These are phyloP conservation scores for Geoglossum cookeanum DNA, from an alignment of 2,329 filamentous ascomycete genomes.

Conservation along the genomic window DNA sequence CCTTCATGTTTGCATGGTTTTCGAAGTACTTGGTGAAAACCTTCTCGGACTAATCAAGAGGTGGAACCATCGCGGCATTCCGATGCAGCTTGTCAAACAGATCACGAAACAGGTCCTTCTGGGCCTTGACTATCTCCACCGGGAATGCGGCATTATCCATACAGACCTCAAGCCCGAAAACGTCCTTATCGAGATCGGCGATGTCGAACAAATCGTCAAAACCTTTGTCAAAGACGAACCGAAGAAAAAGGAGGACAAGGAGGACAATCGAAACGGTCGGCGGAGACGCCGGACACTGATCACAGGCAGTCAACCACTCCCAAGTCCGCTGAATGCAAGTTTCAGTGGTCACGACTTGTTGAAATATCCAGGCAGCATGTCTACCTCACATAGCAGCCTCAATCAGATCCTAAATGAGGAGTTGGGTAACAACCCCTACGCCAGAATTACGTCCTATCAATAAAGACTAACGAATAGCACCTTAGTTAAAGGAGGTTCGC, in stretches of 20 bases:
- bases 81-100: slow-evolving; percentile 91
- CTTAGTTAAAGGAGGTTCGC: neutral
- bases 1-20: slow-evolving; percentile 97
- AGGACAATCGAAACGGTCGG: slow-evolving; percentile 80
- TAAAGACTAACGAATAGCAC: slow-evolving; percentile 32
- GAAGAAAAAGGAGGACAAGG: slow-evolving; percentile 45
- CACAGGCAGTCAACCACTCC: slow-evolving; percentile 88
- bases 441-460: slow-evolving; percentile 24
- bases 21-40: slow-evolving; percentile 93
- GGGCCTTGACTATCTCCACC: slow-evolving; percentile 86
- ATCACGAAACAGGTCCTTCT: slow-evolving; percentile 96
- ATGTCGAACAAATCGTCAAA: slow-evolving; percentile 96
- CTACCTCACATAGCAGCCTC: slow-evolving; percentile 53
- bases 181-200: slow-evolving; percentile 94
- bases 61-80: slow-evolving; percentile 95
- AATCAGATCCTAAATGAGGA: slow-evolving; percentile 65
- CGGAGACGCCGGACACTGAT: slow-evolving; percentile 82
- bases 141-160: slow-evolving; percentile 97
- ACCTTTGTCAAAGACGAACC: slow-evolving; percentile 74
- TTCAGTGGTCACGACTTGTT: slow-evolving; percentile 63
- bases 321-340: slow-evolving; percentile 79
- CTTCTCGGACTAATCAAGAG: slow-evolving; percentile 87
- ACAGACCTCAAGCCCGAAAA: slow-evolving; percentile 97
- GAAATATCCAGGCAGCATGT: slow-evolving; percentile 37
- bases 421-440: slow-evolving; percentile 34